Percentiles rank a stretch among this genome's conserved stretches.
Conservation (phyloP, 2,329 filamentous ascomycete species). For the Venturia effusa region DNA sequence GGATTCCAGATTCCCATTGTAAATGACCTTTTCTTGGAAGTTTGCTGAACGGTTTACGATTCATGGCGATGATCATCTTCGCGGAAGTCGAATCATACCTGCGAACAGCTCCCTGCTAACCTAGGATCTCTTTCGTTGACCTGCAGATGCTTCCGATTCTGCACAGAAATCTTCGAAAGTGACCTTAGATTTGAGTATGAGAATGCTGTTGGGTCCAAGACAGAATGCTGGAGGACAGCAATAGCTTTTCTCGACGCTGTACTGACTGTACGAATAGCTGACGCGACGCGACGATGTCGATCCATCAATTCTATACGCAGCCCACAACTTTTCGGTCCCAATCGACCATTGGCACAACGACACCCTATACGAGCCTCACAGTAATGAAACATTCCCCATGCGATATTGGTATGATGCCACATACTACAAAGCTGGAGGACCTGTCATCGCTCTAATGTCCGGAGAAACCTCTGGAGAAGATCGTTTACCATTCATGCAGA, state of each 20-base stretch:
- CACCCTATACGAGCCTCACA: slow-evolving; percentile 65
- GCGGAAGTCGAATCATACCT: background rate
- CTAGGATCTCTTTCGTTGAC: no score
- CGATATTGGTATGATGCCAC: slow-evolving; percentile 77
- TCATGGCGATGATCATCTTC: no score
- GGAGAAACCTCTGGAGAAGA: slow-evolving; percentile 58
- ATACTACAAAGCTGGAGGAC: slow-evolving; percentile 66
- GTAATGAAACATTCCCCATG: slow-evolving; percentile 53
- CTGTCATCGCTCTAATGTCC: slow-evolving; percentile 64
- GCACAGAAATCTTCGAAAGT: no score
- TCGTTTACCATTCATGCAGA: slow-evolving; percentile 60
- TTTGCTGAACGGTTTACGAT: no score
- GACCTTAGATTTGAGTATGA: no score
- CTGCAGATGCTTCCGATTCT: no score
- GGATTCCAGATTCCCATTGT: background rate
- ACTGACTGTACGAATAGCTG: background rate
- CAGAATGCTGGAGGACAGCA: no score
- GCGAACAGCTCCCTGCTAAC: no score
- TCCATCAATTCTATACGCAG: background rate
- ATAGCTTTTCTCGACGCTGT: background rate
- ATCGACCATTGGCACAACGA: slow-evolving; percentile 82
- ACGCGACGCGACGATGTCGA: background rate
- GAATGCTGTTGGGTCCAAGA: no score
- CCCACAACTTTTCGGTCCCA: slow-evolving; percentile 40
- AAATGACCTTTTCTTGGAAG: background rate